Evolutionary conservation across 345 rosid species (phyloP), one percentile per base, ranked within the genome.

Genomic region (Anacardium occidentale): DNA sequence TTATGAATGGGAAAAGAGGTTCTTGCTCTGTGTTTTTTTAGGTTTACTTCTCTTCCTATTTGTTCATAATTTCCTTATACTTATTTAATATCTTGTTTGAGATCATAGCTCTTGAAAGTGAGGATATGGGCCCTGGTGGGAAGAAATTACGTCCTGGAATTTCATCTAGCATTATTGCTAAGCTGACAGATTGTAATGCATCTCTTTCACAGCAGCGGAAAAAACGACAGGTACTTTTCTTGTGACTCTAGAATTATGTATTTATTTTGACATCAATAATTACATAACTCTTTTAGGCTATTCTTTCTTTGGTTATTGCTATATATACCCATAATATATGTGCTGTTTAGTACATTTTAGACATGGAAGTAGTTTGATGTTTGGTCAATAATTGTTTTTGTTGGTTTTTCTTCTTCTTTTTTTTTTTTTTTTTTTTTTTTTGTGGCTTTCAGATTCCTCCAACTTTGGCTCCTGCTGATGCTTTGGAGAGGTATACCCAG

Each of bases 1-100:
- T 89, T 74, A 85, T 83, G 77, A 95, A 95, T 77, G 99, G 99
- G 64, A 91, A 91, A 77, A 81, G 97, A 88, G 94, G 98, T 92
- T 70, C 53, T 54, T 83, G 68, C 72, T 48, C 51, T 55, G 25
- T 69, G 5, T 42, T 12, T 50, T 58, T 69, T 18, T 25, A 17
- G 2, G 3, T 71, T 65, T 25, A 17, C 63, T 68, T 44, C 40
- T 78, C 0, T 58, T 52, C 42, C 13, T 34, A 6, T 50, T 7
- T 40, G 44, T 29, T 68, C 21, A 54, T 55, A 54, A 53, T 70
- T n/a, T 0, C 12, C 56, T 24, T 58, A 58, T 58, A 74, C 25
- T 54, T 55, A 65, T 69, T 20, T 22, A 51, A 5, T 73, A 40
- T 57, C 60, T 71, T 18, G 56, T 75, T 69, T 57, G 20, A 52